Evolutionary conservation across 805 yeast species (phyloP), one percentile per base, ranked within the genome.

Genomic region (Candida khao-thaluensis): DNA sequence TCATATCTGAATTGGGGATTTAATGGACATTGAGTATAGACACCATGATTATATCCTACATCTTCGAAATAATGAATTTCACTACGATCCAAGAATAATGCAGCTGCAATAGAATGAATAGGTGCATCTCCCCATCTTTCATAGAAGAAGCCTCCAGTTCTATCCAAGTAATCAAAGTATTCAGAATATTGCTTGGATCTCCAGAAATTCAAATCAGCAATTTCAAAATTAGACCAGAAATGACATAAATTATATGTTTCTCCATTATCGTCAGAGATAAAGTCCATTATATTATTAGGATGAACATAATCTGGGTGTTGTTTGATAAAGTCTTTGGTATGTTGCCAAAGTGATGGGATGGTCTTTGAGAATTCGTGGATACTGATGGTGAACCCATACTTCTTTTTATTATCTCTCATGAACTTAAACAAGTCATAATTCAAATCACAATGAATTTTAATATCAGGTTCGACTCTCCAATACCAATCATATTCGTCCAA

Each of bases 41-140:
- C 95, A 0, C 66, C 61, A 60, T 85, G 93, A 51, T 73, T 73
- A 57, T 85, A 85, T 8, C 93, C 95, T 25, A 85, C 72, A 47
- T 85, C 82, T 42, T 79, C 84, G 54, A 85, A 85, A 63, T 76
- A 83, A 59, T 83, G 89, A 16, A 86, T 59, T 52, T 83, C 73
- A 20, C 69, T 62, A 50, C 70, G 69, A n/a, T 79, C 73, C 35
- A 81, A 59, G 53, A 85, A 71, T 32, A 82, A 62, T 1, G 88
- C 62, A 3, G 79, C 86, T 2, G 87, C 95, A 38, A 85, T 73
- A 1, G 93, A 77, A 62, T 85, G 95, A 14, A 86, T 77, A 5
- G 95, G 95, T 0, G 95, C 95, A 62, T 86, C 95, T 16, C 95
- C 95, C 95, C 95, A 87, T 50, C 95, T 72, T 63, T 86, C 91